Conservation (phyloP, 1,284 basidiomycete species). For the Ganoderma leucocontextum region DNA sequence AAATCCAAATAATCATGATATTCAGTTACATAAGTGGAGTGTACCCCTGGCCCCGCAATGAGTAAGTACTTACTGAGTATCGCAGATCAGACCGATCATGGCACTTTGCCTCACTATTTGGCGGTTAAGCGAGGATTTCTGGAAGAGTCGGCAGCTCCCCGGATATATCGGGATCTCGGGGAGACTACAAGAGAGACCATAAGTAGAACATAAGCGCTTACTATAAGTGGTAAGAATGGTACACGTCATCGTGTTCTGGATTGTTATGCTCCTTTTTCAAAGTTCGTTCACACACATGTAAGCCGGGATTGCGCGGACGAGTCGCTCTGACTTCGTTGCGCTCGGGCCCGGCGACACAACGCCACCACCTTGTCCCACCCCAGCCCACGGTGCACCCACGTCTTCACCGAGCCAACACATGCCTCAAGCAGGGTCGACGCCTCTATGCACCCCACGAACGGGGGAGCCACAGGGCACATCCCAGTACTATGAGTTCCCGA, state of each 20-base stretch:
- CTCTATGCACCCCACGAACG: conserved; percentile 1
- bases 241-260: conserved; percentile 1
- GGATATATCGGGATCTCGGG: conserved; percentile 1
- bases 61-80: too few species aligned
- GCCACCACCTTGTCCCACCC: conserved; percentile 18
- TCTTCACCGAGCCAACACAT: conserved; percentile 8
- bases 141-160: background rate
- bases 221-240: background rate
- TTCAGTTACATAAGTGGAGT: background rate
- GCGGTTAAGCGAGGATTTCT: background rate
- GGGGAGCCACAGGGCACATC: conserved; percentile 9
- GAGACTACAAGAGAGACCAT: background rate
- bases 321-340: conserved; percentile 4
- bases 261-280: conserved; percentile 4
- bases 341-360: conserved; percentile 13
- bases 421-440: conserved; percentile 9
- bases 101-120: too few species aligned
- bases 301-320: conserved; percentile 5
- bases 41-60: background rate
- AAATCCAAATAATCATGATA: background rate
- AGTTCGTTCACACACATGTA: conserved; percentile 5
- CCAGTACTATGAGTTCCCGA: conserved; percentile 9
- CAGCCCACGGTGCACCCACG: background rate
- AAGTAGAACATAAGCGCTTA: background rate
- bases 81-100: background rate